Conservation (phyloP, 1,284 basidiomycete species). For the Moesziomyces antarcticus region DNA sequence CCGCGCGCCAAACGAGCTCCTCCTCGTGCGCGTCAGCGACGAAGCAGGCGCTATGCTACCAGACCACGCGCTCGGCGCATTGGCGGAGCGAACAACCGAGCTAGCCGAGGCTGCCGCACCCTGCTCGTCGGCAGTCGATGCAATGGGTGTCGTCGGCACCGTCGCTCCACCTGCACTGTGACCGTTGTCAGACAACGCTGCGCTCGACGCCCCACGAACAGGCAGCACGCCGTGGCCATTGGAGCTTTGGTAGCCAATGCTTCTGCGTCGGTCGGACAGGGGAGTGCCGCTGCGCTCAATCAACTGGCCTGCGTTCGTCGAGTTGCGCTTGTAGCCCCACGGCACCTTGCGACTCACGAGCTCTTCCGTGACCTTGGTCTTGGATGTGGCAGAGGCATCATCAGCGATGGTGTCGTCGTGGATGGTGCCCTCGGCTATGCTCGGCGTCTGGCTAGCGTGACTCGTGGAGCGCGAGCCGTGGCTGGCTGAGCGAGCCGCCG, state of each 20-base stretch:
- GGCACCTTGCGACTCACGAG: constrained; percentile 58
- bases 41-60: constrained; percentile 2
- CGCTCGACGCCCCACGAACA: constrained; percentile 4
- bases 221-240: constrained; percentile 28
- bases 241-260: constrained; percentile 38
- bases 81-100: constrained; percentile 9
- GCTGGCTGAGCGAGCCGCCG: constrained; percentile 20
- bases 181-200: constrained; percentile 17
- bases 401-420: constrained; percentile 17
- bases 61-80: constrained; percentile 33
- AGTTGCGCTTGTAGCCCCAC: constrained; percentile 54
- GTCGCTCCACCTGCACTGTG: constrained; percentile 2
- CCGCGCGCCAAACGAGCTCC: constrained; percentile 23
- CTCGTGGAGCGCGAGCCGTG: constrained; percentile 31
- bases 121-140: constrained; percentile 6
- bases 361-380: constrained; percentile 26
- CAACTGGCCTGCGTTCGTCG: constrained; percentile 14
- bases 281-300: constrained; percentile 37
- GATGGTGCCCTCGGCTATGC: constrained; percentile 9
- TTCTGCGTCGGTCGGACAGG: constrained; percentile 36
- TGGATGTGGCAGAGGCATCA: constrained; percentile 29
- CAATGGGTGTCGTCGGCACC: constrained; percentile 2
- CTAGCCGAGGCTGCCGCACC: constrained; percentile 5
- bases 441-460: constrained; percentile 27
- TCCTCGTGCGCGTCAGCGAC: constrained; percentile 12